A percentile compares a stretch with the other conserved stretches of the same genome.
Evolutionary conservation across 192 early-diverging fungal species (phyloP).

Genomic region (Phycomyces blakesleeanus): DNA sequence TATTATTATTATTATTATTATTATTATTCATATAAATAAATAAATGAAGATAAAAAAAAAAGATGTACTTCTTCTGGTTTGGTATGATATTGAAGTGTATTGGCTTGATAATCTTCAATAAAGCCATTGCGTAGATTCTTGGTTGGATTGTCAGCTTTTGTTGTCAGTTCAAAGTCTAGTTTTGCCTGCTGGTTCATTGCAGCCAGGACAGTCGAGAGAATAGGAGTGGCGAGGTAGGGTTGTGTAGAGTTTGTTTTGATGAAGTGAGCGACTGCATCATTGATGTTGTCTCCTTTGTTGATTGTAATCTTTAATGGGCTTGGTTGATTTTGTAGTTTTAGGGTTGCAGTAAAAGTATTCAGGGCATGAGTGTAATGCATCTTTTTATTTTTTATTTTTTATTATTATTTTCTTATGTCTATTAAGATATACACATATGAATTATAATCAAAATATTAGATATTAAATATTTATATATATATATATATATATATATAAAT

Average conservation of each 20-base stretch:
- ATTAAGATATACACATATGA: no score
- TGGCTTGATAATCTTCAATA: constrained; percentile 34
- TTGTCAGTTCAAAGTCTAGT: not conserved
- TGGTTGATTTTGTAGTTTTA: not conserved
- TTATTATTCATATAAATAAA: no score
- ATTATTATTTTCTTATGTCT: no score
- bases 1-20: no score
- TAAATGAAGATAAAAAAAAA: not conserved
- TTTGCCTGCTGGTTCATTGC: constrained; percentile 23
- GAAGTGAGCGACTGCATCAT: constrained; percentile 39
- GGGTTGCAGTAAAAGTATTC: not conserved
- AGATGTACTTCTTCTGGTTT: constrained; percentile 43
- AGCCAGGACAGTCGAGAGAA: constrained; percentile 40
- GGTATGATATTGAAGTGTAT: constrained; percentile 44
- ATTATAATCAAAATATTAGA: no score
- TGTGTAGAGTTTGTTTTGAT: constrained; percentile 41
- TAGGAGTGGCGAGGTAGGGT: constrained; percentile 42
- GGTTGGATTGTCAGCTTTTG: constrained; percentile 4
- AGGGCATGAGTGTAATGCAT: not conserved
- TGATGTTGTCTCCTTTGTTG: constrained; percentile 38
- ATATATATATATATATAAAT: no score
- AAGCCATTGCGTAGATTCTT: constrained; percentile 28
- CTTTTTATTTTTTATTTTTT: no score
- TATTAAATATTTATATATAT: no score
- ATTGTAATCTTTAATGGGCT: not conserved